These are phyloP conservation scores for Alternaria infectoria DNA, from an alignment of 2,329 filamentous ascomycete species.

Conservation along the genomic window DNA sequence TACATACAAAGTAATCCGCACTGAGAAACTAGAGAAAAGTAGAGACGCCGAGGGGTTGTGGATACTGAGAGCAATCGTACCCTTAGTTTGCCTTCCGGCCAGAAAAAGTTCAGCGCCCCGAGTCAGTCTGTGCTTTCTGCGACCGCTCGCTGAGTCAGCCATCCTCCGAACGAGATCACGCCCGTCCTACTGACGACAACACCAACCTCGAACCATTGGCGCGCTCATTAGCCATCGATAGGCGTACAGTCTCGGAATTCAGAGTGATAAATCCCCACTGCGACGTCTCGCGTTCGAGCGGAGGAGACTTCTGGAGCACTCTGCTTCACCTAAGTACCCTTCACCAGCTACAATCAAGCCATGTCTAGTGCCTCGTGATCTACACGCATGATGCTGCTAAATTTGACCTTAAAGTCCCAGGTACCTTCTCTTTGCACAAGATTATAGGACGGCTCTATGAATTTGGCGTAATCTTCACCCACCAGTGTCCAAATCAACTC, in stretches of 20 bases:
- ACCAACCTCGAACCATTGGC: background rate
- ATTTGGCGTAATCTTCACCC: background rate
- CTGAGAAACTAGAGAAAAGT: constrained; percentile 11
- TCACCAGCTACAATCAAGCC: background rate
- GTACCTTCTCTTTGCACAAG: background rate
- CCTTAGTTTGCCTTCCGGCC: constrained; percentile 1
- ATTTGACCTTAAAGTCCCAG: background rate
- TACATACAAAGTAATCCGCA: constrained; percentile 28
- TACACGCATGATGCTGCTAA: background rate
- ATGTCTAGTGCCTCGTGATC: background rate
- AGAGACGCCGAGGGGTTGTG: constrained; percentile 5
- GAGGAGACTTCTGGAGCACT: background rate
- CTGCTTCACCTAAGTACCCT: background rate
- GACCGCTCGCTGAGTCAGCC: constrained; percentile 5
- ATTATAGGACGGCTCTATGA: background rate
- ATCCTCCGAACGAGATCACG: background rate
- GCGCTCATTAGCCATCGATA: background rate
- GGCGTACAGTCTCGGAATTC: background rate
- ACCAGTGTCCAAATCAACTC: background rate
- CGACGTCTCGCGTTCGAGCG: background rate
- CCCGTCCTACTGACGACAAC: background rate
- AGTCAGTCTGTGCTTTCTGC: constrained; percentile 12
- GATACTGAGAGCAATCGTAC: background rate
- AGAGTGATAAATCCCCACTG: no score
- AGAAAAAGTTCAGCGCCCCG: constrained; percentile 12